These are phyloP conservation scores for Carex myosuroides DNA, from an alignment of 176 grass and related monocot species.

Conservation along the genomic window DNA sequence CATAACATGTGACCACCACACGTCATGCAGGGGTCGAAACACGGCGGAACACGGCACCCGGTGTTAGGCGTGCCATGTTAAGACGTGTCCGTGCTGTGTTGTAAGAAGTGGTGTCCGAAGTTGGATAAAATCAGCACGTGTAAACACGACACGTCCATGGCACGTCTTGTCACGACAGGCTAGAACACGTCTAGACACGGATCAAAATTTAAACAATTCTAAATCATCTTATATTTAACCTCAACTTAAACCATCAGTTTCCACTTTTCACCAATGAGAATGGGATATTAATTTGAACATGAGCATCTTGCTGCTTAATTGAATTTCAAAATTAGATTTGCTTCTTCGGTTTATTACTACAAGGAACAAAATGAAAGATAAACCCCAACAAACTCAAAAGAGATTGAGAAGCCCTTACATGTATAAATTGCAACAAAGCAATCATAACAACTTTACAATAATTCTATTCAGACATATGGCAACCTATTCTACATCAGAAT, in stretches of 20 bases:
- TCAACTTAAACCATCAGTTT: not conserved
- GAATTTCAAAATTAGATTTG: not conserved
- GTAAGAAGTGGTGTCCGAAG: no score
- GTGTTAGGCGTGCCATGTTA: no score
- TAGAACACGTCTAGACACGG: no score
- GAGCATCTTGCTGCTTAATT: not conserved
- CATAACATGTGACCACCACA: no score
- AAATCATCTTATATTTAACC: not conserved
- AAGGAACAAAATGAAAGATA: not conserved
- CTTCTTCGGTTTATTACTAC: not conserved
- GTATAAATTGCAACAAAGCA: not conserved
- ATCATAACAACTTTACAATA: not conserved
- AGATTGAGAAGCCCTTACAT: not conserved
- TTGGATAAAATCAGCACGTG: no score
- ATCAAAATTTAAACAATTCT: not conserved
- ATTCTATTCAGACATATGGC: not conserved
- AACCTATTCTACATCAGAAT: constrained; percentile 3
- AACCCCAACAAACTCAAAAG: not conserved
- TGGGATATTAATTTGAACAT: not conserved
- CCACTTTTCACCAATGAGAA: not conserved
- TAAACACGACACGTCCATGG: no score
- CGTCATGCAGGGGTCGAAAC: no score
- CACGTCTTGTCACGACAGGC: no score
- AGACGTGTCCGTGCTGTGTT: no score
- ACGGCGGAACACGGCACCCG: no score